Conservation (phyloP, 164 flowering plant species). For the Vitis vinifera region DNA sequence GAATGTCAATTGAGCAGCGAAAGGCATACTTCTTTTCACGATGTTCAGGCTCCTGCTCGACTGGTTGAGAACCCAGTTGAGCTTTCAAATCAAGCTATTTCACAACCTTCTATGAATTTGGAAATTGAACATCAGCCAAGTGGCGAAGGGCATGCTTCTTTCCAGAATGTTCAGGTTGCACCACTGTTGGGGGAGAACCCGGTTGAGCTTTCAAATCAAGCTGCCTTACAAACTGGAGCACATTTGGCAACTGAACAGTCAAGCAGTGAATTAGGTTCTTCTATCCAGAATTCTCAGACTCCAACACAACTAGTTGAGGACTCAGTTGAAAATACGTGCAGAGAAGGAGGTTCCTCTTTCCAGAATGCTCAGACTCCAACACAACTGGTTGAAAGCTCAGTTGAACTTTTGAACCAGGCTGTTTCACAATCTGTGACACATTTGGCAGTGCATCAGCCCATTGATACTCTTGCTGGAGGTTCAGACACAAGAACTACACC, state of each 20-base stretch:
- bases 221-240: constrained; percentile 10
- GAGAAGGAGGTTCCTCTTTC: constrained; percentile 8
- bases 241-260: neutral
- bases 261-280: too few relatives aligned
- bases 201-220: constrained; percentile 22
- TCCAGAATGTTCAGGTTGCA: constrained; percentile 12
- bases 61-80: too few relatives aligned
- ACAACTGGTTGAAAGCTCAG: constrained; percentile 8
- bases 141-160: constrained; percentile 7
- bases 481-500: constrained; percentile 15
- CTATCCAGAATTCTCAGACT: too few relatives aligned
- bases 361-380: constrained; percentile 13
- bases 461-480: constrained; percentile 9
- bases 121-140: constrained; percentile 6
- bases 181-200: constrained; percentile 9
- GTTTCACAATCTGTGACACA: constrained; percentile 10
- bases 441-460: constrained; percentile 3
- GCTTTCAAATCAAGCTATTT: too few relatives aligned
- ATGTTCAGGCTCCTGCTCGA: too few relatives aligned
- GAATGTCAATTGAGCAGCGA: constrained; percentile 11
- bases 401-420: constrained; percentile 21
- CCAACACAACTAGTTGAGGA: too few relatives aligned
- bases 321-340: too few relatives aligned
- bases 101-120: too few relatives aligned
- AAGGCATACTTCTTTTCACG: neutral